Evolutionary conservation across 2,329 filamentous ascomycete species (phyloP).

Genomic region (Talaromyces marneffei): DNA sequence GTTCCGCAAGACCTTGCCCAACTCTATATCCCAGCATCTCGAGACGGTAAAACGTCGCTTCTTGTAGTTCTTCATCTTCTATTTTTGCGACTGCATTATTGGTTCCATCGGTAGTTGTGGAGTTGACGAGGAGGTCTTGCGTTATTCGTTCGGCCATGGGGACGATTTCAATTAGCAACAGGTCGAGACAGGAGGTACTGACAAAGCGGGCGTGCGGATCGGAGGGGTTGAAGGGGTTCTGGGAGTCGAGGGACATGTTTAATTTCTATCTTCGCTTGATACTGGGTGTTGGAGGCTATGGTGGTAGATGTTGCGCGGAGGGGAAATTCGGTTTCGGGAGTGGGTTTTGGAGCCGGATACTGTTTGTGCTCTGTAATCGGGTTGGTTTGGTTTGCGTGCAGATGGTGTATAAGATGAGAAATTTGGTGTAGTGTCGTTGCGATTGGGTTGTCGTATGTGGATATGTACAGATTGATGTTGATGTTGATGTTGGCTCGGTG

Average conservation of each 20-base stretch:
- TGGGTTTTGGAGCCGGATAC: not conserved
- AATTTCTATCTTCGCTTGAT: not conserved
- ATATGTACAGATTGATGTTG: not conserved
- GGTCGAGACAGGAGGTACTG: slow-evolving; percentile 80
- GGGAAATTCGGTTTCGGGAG: not conserved
- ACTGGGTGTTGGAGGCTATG: not conserved
- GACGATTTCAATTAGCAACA: slow-evolving; percentile 93
- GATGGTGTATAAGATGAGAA: too few relatives aligned
- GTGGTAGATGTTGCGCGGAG: not conserved
- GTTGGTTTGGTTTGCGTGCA: too few relatives aligned
- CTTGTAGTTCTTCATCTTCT: slow-evolving; percentile 66
- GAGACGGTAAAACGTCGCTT: slow-evolving; percentile 77
- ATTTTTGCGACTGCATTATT: slow-evolving; percentile 19
- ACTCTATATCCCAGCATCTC: slow-evolving; percentile 86
- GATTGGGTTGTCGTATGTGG: not conserved
- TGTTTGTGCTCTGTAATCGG: too few relatives aligned
- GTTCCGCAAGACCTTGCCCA: slow-evolving; percentile 83
- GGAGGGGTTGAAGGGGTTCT: slow-evolving; percentile 60
- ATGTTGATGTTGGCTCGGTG: not conserved
- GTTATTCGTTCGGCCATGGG: slow-evolving; percentile 86
- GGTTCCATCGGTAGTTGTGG: not conserved
- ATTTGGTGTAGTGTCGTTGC: not conserved
- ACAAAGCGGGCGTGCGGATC: slow-evolving; percentile 74
- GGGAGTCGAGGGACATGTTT: slow-evolving; percentile 15
- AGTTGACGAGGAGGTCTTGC: slow-evolving; percentile 53